Evolutionary conservation across 192 early-diverging fungal genomes (phyloP).

Genomic region (Coemansia reversa): DNA sequence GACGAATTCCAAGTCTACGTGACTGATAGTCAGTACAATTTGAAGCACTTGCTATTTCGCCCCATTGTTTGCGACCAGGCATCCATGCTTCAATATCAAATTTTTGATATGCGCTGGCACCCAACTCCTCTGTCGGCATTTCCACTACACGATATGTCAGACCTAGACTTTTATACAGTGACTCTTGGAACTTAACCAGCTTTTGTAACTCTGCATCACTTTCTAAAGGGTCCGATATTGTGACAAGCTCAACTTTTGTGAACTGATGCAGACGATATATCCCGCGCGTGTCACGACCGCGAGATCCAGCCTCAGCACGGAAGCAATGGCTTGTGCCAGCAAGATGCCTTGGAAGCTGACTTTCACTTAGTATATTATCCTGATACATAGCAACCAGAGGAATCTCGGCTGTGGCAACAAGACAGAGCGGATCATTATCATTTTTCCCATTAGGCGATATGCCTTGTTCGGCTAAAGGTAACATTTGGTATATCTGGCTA

Average conservation of each 20-base stretch:
- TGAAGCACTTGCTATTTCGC: constrained; percentile 81
- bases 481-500: constrained; percentile 83
- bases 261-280: constrained; percentile 95
- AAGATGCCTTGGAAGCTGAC: constrained; percentile 66
- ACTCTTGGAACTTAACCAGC: constrained; percentile 69
- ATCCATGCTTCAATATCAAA: constrained; percentile 98
- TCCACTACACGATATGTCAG: constrained; percentile 76
- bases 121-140: constrained; percentile 92
- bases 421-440: constrained; percentile 59
- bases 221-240: constrained; percentile 60
- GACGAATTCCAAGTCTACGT: constrained; percentile 73
- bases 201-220: constrained; percentile 71
- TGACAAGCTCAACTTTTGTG: constrained; percentile 91
- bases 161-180: constrained; percentile 75
- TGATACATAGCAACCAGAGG: constrained; percentile 84
- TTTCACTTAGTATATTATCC: constrained; percentile 59
- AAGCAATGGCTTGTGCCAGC: constrained; percentile 88
- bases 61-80: constrained; percentile 73
- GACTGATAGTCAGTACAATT: constrained; percentile 96
- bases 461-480: constrained; percentile 45
- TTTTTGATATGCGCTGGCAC: constrained; percentile 87
- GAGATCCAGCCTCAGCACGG: constrained; percentile 83
- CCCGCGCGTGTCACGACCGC: constrained; percentile 81
- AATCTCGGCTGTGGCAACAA: constrained; percentile 90
- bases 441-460: neutral